Conservation (phyloP, 306 rosid genomes). For the Crotalaria pallida region DNA sequence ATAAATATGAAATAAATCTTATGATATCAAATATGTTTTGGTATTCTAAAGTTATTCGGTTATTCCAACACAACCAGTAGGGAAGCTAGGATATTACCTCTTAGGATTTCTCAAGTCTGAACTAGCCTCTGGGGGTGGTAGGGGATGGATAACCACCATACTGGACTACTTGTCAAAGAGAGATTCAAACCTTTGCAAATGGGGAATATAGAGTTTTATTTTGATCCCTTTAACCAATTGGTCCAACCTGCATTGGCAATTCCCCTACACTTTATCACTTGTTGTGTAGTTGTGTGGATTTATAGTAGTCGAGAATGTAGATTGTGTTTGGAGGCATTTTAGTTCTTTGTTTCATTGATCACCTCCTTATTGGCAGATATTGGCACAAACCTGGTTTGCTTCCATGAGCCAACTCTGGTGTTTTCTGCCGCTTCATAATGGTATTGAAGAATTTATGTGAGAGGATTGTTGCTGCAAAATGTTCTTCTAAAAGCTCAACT, state of each 20-base stretch:
- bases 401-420: constrained; percentile 46
- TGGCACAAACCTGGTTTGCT: constrained; percentile 26
- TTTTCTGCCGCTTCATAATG: constrained; percentile 43
- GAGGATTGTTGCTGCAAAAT: constrained; percentile 48
- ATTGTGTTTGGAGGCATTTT: background rate
- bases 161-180: background rate
- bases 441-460: constrained; percentile 66
- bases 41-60: no score
- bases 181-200: background rate
- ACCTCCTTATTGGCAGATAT: constrained; percentile 31
- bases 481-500: constrained; percentile 50
- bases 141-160: background rate
- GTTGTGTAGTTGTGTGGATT: background rate
- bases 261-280: background rate
- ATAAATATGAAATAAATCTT: no score
- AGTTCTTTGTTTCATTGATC: constrained; percentile 17
- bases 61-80: background rate
- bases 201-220: background rate
- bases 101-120: background rate
- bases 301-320: background rate
- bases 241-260: background rate
- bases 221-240: background rate
- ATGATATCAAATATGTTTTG: no score
- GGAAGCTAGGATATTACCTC: background rate
- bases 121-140: background rate